Evolutionary conservation across 768 basidiomycete genomes (phyloP), one percentile per base, ranked within the genome.

Genomic region (Boletus speciosus): DNA sequence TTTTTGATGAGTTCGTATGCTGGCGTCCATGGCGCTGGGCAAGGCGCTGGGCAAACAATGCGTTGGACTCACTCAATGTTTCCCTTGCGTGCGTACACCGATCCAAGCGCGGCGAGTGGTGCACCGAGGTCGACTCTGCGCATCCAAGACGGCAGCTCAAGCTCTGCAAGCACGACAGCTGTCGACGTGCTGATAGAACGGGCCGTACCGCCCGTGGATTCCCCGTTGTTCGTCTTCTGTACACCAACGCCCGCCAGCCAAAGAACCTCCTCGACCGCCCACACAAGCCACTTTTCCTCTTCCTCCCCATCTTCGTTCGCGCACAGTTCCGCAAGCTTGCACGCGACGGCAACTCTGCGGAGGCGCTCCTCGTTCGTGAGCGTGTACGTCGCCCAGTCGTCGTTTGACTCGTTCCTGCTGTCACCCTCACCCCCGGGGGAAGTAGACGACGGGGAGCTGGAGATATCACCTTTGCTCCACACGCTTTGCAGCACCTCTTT

Each of bases 61-160:
- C 8, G 16, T n/a, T 32, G 37, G 6, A 60, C 67, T 51, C 41
- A 55, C 59, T 84, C 78, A n/a, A 74, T 58, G 52, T 80, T 81
- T 21, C 82, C 85, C 35, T 71, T 71, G 34, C 74, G 71, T 5
- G 80, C 78, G 57, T 88, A 87, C 49, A 83, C 82, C 5, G 77
- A 72, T 1, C 81, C 88, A 5, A 90, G 74, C 1, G 84, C 81
- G 60, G 86, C 86, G 34, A 89, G 73, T 2, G 86, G 86, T 10
- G 85, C 83, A 19, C 81, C 84, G 25, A 89, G 69, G 58, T 88
- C 84, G 21, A 78, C 76, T 52, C 73, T 76, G 9, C 74, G 73
- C 44, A 79, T 79, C 88, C 87, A 88, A 19, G 63, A 55, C 2
- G 88, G 86, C 47, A 88, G 59, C 14, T 76, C 74, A 21, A 89